Evolutionary conservation across 495 filamentous ascomycete genomes (phyloP).

Genomic region (Talaromyces ruber): DNA sequence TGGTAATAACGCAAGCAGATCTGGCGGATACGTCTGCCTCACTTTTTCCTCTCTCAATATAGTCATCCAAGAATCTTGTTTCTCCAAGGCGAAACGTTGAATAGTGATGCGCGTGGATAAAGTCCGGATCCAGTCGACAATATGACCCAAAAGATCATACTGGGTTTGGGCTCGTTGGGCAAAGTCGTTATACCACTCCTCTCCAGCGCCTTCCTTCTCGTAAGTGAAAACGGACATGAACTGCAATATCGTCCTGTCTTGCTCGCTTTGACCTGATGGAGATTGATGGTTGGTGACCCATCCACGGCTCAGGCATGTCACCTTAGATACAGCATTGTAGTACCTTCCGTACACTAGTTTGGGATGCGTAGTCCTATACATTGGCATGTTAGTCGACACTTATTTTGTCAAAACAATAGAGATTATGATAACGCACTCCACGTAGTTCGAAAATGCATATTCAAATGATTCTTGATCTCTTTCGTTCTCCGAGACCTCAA

Average conservation of each 20-base stretch:
- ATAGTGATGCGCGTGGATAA: constrained; percentile 1
- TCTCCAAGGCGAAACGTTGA: constrained; percentile 9
- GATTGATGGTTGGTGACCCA: constrained; percentile 2
- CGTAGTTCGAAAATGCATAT: constrained; percentile 7
- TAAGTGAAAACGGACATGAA: not conserved
- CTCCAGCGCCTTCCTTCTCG: constrained; percentile 5
- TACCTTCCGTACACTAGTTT: not conserved
- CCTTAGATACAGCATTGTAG: not conserved
- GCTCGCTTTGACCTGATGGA: not conserved
- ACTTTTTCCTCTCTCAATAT: constrained; percentile 10
- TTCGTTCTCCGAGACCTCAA: constrained; percentile 2
- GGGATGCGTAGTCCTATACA: not conserved
- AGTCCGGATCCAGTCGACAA: constrained; percentile 10
- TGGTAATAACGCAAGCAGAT: not conserved
- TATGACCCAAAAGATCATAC: constrained; percentile 7
- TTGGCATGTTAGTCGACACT: not conserved
- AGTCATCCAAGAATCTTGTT: constrained; percentile 11
- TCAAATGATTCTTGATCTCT: constrained; percentile 6
- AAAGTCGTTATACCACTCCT: constrained; percentile 5
- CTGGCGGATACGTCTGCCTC: not conserved
- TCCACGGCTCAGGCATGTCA: not conserved
- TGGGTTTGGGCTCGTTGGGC: constrained; percentile 9
- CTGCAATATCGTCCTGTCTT: not conserved
- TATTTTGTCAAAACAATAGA: not conserved
- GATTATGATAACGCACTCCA: constrained; percentile 3